Base-by-base conservation (phyloP, 306 rosid species). In the Prunus kanzakura region DNA sequence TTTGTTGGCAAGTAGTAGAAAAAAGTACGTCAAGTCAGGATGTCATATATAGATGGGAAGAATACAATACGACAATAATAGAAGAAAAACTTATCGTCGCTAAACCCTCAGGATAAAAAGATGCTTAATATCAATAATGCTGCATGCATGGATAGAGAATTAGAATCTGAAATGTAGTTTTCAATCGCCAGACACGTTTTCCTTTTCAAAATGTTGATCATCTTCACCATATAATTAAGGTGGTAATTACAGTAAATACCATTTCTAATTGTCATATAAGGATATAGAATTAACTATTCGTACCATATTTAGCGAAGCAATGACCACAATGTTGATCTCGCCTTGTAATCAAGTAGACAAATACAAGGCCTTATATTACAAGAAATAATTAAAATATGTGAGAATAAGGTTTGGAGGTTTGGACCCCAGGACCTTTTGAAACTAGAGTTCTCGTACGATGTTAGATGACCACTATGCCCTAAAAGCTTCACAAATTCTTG, bases 61-160 rank as follows among this genome's bases (percentile, higher is more conserved):
- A 88, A 84, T 84, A 85, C 81, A 81, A 75, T 61, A 55, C 89
- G 64, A 79, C 69, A 89, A 86, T 86, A 78, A 86, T 84, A 78
- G 45, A 79, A 46, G 52, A 75, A 81, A 77, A 62, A 32, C 73
- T 55, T 78, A 80, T 83, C 41, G 41, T 35, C 1, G 77, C 47
- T 76, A 68, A 62, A 67, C 66, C 29, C 51, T 68, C 11, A 56
- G 71, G 86, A 86, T 86, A 82, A 80, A 77, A 89, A 91, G 88
- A 91, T 91, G 92, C 97, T 81, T 84, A 86, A 49, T 73, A 75
- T 84, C 91, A 87, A 89, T 85, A 89, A 84, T 89, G 77, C 64
- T 67, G 69, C 84, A 71, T 69, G 71, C 75, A 76, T 76, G 80
- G 20, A 64, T 73, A n/a, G 81, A 84, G 91, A 89, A 87, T 87